phyloP scores from a whole-genome alignment of 768 basidiomycete species.

The Lentinula detonsa region DNA sequence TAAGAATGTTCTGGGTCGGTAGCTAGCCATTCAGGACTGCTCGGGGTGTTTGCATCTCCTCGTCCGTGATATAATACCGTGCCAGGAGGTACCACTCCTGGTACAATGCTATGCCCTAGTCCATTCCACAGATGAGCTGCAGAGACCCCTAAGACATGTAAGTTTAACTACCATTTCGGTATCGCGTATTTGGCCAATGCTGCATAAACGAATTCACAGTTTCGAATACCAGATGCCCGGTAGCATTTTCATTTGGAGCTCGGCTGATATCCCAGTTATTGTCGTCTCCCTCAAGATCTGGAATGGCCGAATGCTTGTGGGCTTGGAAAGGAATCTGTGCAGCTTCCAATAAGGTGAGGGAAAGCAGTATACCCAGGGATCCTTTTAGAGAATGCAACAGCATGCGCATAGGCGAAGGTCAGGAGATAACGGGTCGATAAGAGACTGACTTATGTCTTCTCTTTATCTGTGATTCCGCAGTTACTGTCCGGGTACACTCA shows the following conservation, averaged over 20 bases:
- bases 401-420: not conserved
- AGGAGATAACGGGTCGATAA: too few relatives aligned
- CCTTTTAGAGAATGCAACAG: not conserved
- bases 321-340: not conserved
- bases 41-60: slow-evolving; percentile 6
- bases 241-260: slow-evolving; percentile 18
- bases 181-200: slow-evolving; percentile 27
- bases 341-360: not conserved
- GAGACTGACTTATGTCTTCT: not conserved
- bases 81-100: slow-evolving; percentile 11
- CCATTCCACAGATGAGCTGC: not conserved
- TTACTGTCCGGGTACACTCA: not conserved
- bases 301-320: not conserved
- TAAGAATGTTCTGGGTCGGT: slow-evolving; percentile 19
- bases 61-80: slow-evolving; percentile 18
- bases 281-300: not conserved
- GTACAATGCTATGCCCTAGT: slow-evolving; percentile 16
- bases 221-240: slow-evolving; percentile 24
- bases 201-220: slow-evolving; percentile 25
- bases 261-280: slow-evolving; percentile 19
- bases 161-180: slow-evolving; percentile 17
- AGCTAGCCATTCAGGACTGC: slow-evolving; percentile 14
- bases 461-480: not conserved
- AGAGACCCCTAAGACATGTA: not conserved
- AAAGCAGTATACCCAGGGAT: too few relatives aligned